Conservation (phyloP, 495 filamentous ascomycete genomes). For the Aspergillus cavernicola region DNA sequence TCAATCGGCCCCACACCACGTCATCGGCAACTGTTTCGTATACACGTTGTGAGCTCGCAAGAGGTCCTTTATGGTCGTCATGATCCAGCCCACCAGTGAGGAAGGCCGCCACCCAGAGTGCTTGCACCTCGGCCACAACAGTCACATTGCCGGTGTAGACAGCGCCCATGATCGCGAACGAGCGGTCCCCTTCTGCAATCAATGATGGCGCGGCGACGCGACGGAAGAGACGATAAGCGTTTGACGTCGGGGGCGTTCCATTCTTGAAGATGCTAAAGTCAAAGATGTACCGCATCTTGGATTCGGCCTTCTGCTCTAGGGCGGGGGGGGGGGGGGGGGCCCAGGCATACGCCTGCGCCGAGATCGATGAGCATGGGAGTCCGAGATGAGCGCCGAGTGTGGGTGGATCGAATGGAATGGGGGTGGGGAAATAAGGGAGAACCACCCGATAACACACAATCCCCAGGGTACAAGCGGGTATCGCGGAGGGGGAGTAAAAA, state of each 20-base stretch:
- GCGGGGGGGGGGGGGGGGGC: neutral
- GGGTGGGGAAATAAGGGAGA: no score
- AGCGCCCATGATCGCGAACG: slow-evolving; percentile 58
- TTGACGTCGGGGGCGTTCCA: slow-evolving; percentile 19
- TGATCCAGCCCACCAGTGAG: slow-evolving; percentile 29
- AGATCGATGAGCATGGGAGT: neutral
- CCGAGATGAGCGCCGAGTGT: slow-evolving; percentile 22
- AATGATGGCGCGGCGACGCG: slow-evolving; percentile 50
- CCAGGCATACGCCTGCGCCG: slow-evolving; percentile 12
- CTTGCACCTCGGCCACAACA: slow-evolving; percentile 59
- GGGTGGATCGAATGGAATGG: slow-evolving; percentile 46
- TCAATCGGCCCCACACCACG: slow-evolving; percentile 25
- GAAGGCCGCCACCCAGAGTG: slow-evolving; percentile 64
- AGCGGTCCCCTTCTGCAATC: slow-evolving; percentile 52
- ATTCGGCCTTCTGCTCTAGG: slow-evolving; percentile 16
- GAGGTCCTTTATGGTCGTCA: neutral
- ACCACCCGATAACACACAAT: no score
- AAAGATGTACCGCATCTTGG: slow-evolving; percentile 10
- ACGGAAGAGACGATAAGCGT: slow-evolving; percentile 50
- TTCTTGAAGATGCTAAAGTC: slow-evolving; percentile 4
- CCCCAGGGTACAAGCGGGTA: no score
- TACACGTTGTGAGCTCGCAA: neutral
- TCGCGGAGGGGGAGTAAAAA: no score
- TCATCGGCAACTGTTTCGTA: slow-evolving; percentile 24
- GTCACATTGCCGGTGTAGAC: slow-evolving; percentile 53